Evolutionary conservation across 164 flowering plant genomes (phyloP), one percentile per base, ranked within the genome.

Genomic region (Berberis vulgaris): DNA sequence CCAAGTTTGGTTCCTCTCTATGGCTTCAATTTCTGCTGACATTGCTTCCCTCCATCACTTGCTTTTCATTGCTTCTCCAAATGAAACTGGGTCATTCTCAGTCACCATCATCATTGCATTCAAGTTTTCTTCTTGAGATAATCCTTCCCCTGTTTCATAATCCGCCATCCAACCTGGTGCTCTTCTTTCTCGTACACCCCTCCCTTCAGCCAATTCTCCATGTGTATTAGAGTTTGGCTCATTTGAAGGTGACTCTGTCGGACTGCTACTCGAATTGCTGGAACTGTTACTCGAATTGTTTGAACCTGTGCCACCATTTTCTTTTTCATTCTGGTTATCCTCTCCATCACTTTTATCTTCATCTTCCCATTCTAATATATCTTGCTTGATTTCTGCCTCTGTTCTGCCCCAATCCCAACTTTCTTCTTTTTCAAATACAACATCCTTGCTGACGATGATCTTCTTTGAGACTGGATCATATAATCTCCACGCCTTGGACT

Each of bases 1-100:
- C 60, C 60, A 57, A 6, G 60, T 57, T 6, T 57, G 12, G 43
- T 57, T 57, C 60, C 11, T 57, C 60, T 57, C 43, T 57, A 57
- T 26, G 26, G 42, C 44, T 38, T 57, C 9, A 2, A 57, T 13
- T 42, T 57, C 60, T 38, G 6, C 60, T 40, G 4, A 0, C 60
- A 38, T 57, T 7, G 60, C 41, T 57, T 57, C 60, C 11, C 11
- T 13, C 60, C 60, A 57, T 41, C 41, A 2, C 11, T 40, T 40
- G 41, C 6, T 42, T 2, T 57, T 13, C 3, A 41, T 6, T 40
- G 60, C 60, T 6, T 57, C 60, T 41, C 41, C 7, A 41, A 57
- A 57, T 6, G 7, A 50, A 50, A 50, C 7, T 50, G 54, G 54
- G 1, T 50, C 54, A 50, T 50, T 9, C 7, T 50, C 2, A 50